phyloP scores from a whole-genome alignment of 257 asterid genomes.

The Salvia rosmarinus region DNA sequence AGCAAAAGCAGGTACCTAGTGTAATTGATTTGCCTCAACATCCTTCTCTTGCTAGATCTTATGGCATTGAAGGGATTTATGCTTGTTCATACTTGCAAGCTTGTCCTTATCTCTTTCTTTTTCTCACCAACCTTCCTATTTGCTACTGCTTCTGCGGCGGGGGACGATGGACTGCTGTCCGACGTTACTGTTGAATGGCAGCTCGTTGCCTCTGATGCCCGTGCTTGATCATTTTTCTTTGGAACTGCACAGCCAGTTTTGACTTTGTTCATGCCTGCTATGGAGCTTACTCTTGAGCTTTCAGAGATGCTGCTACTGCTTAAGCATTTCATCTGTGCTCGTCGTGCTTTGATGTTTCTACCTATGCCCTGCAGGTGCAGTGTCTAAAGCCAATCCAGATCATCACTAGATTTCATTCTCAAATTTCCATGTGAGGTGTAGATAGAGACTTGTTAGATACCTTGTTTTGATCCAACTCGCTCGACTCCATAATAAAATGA shows the following conservation, averaged over 20 bases:
- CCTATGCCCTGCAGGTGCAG: slow-evolving; percentile 43
- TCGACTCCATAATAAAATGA: slow-evolving; percentile 54
- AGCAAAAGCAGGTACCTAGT: no score
- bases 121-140: slow-evolving; percentile 29
- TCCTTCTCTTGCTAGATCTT: slow-evolving; percentile 20
- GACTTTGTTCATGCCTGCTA: slow-evolving; percentile 25
- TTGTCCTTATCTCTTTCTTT: slow-evolving; percentile 39
- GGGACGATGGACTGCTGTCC: slow-evolving; percentile 50
- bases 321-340: slow-evolving; percentile 36
- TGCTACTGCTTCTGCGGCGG: slow-evolving; percentile 36
- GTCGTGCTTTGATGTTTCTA: slow-evolving; percentile 39
- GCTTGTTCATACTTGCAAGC: slow-evolving; percentile 26
- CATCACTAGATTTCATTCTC: not conserved
- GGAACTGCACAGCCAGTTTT: slow-evolving; percentile 23
- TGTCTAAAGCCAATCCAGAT: slow-evolving; percentile 13
- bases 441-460: slow-evolving; percentile 37
- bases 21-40: no score
- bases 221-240: slow-evolving; percentile 27
- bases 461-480: slow-evolving; percentile 51
- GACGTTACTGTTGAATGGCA: slow-evolving; percentile 49
- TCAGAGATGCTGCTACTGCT: slow-evolving; percentile 34
- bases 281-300: slow-evolving; percentile 29
- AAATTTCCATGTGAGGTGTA: not conserved
- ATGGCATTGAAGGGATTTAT: slow-evolving; percentile 32
- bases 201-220: slow-evolving; percentile 43